These are phyloP conservation scores for Elongisporangium anandrum DNA, from an alignment of 352 stramenopile genomes.

Conservation along the genomic window DNA sequence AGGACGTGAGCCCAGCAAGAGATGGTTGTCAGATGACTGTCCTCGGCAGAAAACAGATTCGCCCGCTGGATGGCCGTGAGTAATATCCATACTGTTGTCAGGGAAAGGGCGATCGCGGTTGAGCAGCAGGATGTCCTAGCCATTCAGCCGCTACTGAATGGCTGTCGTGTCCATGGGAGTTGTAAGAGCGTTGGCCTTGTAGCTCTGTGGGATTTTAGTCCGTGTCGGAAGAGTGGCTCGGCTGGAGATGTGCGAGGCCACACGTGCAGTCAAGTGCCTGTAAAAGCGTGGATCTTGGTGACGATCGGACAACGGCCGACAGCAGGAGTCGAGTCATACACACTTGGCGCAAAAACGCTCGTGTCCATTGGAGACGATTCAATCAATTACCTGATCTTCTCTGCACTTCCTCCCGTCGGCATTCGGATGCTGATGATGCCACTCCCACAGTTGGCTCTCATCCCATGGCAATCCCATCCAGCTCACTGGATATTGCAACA, in stretches of 20 bases:
- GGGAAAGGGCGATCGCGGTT: too few relatives aligned
- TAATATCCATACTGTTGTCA: background rate
- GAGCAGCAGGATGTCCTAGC: too few relatives aligned
- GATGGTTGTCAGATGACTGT: background rate
- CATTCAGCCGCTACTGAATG: too few relatives aligned
- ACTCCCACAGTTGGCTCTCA: too few relatives aligned
- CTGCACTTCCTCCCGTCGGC: too few relatives aligned
- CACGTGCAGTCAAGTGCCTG: background rate
- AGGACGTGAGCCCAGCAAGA: background rate
- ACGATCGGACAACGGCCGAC: background rate
- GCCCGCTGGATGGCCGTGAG: background rate
- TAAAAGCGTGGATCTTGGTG: background rate
- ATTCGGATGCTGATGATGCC: too few relatives aligned
- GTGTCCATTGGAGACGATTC: background rate
- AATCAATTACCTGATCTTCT: background rate
- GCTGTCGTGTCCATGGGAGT: too few relatives aligned
- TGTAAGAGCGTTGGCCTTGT: background rate
- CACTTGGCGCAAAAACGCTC: background rate
- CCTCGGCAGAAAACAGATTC: background rate
- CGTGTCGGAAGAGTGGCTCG: too few relatives aligned
- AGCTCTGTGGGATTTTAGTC: background rate
- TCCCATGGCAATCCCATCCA: too few relatives aligned
- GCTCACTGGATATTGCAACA: too few relatives aligned
- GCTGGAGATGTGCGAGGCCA: too few relatives aligned
- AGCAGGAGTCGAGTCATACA: background rate